Evolutionary conservation across 2,329 filamentous ascomycete genomes (phyloP), one percentile per base, ranked within the genome.

Genomic region (Gaeumannomyces tritici): DNA sequence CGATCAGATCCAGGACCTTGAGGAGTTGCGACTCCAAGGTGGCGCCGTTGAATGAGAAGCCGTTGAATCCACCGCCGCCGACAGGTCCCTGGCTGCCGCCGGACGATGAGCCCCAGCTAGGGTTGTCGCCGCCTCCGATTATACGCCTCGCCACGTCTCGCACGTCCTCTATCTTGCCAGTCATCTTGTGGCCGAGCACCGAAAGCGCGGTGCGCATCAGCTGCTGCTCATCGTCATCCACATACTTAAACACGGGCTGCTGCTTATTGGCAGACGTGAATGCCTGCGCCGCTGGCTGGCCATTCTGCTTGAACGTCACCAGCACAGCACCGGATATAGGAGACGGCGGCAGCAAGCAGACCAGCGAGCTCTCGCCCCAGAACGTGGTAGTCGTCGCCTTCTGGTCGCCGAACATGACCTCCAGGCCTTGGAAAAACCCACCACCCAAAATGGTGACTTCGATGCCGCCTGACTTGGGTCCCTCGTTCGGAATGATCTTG

Each of bases 371-470:
- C 65, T 90, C 84, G 57, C 89, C 88, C 89, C 89, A 93, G 71
- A 84, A 95, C 0, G 89, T 91, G 1, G 90, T 93, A 0, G 88
- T 90, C 0, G 88, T 81, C 1, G 83, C 83, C 67, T 79, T 80
- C 59, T 79, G 76, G 42, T 82, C 77, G 27, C 93, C 93, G 72
- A 97, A 97, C 74, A 92, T 89, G 62, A 96, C 90, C 65, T 93
- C 89, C 65, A 96, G 81, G 1, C 74, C 89, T 65, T 83, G 88
- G 66, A 86, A 88, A 72, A 96, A 96, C 18, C 88, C 86, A 66
- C 87, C 89, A 24, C 93, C 92, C 11, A 96, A 79, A 62, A 95
- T 84, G 0, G 90, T 93, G 3, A 96, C 91, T 72, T 97, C 92
- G 61, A 91, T 92, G 55, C 92, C 92, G 64, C 92, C 92, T 47